Evolutionary conservation across 768 basidiomycete species (phyloP).

Genomic region (Lactifluus pinguis): DNA sequence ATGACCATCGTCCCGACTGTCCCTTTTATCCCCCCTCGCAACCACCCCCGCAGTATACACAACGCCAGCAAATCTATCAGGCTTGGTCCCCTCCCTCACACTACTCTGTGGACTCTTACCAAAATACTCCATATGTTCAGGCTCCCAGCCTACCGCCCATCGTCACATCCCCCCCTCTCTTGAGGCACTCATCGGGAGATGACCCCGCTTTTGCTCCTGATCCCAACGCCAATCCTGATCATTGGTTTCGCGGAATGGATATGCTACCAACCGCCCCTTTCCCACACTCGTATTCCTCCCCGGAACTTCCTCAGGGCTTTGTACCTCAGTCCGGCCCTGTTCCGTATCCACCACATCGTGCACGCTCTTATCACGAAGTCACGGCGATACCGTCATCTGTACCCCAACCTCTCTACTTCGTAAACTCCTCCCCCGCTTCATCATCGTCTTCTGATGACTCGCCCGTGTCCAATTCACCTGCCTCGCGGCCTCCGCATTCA

Average conservation of each 20-base stretch:
- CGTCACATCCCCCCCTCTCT: conserved; percentile 1
- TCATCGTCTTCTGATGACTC: conserved; percentile 11
- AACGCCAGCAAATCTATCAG: conserved; percentile 5
- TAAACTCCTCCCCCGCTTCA: background rate
- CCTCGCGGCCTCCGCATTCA: background rate
- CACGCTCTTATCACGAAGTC: conserved; percentile 7
- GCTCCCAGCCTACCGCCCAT: background rate
- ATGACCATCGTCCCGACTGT: conserved; percentile 1
- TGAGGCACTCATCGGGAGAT: conserved; percentile 5
- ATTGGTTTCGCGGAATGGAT: conserved; percentile 6
- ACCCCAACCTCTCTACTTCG: conserved; percentile 1
- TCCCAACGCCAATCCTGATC: conserved; percentile 26
- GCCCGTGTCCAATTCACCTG: background rate
- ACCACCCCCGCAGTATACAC: background rate
- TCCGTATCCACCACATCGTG: background rate
- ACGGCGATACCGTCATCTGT: background rate
- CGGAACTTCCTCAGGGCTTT: conserved; percentile 9
- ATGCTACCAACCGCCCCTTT: background rate
- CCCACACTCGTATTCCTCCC: conserved; percentile 7
- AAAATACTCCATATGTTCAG: background rate
- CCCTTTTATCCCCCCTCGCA: background rate
- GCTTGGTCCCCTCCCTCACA: conserved; percentile 8
- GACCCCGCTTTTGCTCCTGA: conserved; percentile 31
- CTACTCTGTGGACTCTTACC: conserved; percentile 11
- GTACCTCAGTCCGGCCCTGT: conserved; percentile 4